Evolutionary conservation across 176 grass and related monocot species (phyloP).

Genomic region (Aegilops sharonensis): DNA sequence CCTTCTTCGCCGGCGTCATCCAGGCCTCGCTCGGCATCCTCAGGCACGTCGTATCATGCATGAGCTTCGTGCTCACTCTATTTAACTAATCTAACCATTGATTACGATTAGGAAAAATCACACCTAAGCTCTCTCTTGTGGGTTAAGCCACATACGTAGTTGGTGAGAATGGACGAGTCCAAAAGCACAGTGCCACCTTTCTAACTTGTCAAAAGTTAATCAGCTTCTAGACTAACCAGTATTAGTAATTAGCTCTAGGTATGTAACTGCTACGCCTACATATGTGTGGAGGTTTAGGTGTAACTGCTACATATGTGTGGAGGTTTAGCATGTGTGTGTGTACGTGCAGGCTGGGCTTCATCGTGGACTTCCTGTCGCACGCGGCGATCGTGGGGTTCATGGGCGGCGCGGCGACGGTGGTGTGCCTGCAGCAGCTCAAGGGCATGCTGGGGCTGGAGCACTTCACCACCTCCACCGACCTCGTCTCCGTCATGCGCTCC

Average conservation of each 20-base stretch:
- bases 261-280: neutral
- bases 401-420: slow-evolving; percentile 90
- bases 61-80: neutral
- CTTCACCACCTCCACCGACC: slow-evolving; percentile 81
- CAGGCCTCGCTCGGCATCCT: slow-evolving; percentile 71
- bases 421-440: slow-evolving; percentile 95
- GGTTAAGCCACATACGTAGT: neutral
- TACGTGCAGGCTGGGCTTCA: slow-evolving; percentile 67
- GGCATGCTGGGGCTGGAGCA: slow-evolving; percentile 74
- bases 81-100: neutral
- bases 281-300: neutral
- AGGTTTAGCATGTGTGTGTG: neutral
- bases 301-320: neutral
- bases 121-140: slow-evolving; percentile 2
- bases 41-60: slow-evolving; percentile 30
- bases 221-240: neutral
- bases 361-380: slow-evolving; percentile 91
- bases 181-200: neutral
- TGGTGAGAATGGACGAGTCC: neutral
- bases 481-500: slow-evolving; percentile 87
- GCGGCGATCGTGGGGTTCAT: slow-evolving; percentile 96
- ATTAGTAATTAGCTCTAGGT: neutral
- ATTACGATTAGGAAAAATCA: neutral
- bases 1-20: slow-evolving; percentile 93
- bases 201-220: slow-evolving; percentile 5